These are phyloP conservation scores for Jatropha multifida DNA, from an alignment of 441 rosid species.

Conservation along the genomic window DNA sequence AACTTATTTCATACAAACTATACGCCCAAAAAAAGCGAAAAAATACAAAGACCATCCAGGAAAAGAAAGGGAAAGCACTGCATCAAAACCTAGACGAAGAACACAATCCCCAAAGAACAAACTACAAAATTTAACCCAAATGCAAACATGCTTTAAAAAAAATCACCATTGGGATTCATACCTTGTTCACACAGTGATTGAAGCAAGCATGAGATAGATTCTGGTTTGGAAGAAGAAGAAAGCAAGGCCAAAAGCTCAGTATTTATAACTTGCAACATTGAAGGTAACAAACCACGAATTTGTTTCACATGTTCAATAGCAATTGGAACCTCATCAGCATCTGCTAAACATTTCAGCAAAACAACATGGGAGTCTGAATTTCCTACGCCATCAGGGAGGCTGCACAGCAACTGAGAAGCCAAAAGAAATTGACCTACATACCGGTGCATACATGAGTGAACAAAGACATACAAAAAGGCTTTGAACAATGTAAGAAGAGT, in stretches of 20 bases:
- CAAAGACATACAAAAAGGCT: not conserved
- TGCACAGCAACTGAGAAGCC: conserved; percentile 53
- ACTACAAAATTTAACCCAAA: not conserved
- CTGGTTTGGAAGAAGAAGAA: conserved; percentile 51
- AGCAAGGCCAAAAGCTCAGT: conserved; percentile 43
- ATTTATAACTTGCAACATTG: conserved; percentile 38
- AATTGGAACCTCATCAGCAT: conserved; percentile 48
- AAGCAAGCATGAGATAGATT: conserved; percentile 48
- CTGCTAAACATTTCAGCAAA: conserved; percentile 58
- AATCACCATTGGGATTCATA: conserved; percentile 11
- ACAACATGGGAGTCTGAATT: conserved; percentile 53
- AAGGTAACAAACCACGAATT: conserved; percentile 49
- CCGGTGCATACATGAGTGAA: conserved; percentile 12
- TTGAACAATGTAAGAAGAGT: not conserved
- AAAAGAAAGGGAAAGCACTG: not conserved
- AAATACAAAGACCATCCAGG: no score
- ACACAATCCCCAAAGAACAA: conserved; percentile 5
- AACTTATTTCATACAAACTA: not conserved
- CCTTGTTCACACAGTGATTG: conserved; percentile 32
- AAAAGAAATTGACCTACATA: conserved; percentile 54
- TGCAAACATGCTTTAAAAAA: conserved; percentile 17
- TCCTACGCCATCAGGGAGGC: conserved; percentile 38
- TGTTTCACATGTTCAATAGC: conserved; percentile 55
- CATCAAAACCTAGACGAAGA: conserved; percentile 16
- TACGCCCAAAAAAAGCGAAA: not conserved